A percentile compares a stretch with the other conserved stretches of the same genome.
Conservation (phyloP, 345 rosid species). For the Ailanthus altissimus region DNA sequence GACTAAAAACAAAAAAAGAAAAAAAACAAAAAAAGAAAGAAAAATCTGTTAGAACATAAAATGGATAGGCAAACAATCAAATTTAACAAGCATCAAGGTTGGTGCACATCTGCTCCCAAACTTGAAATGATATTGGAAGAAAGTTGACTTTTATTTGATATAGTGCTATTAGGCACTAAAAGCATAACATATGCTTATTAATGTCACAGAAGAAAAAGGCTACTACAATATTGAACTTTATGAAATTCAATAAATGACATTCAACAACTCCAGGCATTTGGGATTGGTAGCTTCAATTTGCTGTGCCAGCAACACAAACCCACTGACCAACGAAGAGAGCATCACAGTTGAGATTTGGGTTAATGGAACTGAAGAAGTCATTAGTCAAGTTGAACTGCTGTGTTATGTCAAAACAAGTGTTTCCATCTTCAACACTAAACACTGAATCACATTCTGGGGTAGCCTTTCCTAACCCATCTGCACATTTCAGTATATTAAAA, state of each 20-base stretch:
- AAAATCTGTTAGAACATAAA: too few species aligned
- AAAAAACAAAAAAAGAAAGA: too few species aligned
- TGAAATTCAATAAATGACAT: neutral
- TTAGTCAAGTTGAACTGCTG: slow-evolving; percentile 1
- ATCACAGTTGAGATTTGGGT: slow-evolving; percentile 40
- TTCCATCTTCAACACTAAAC: slow-evolving; percentile 10
- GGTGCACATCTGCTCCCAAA: too few species aligned
- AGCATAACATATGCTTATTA: too few species aligned
- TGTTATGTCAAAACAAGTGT: slow-evolving; percentile 13
- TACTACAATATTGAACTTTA: too few species aligned
- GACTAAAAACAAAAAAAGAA: too few species aligned
- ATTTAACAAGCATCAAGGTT: too few species aligned
- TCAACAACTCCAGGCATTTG: neutral
- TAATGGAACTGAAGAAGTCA: slow-evolving; percentile 9
- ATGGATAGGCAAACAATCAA: too few species aligned
- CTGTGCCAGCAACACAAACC: slow-evolving; percentile 35
- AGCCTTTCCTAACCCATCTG: neutral
- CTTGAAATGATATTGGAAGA: too few species aligned
- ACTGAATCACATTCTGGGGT: slow-evolving; percentile 18
- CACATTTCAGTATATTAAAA: neutral
- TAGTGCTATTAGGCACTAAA: too few species aligned
- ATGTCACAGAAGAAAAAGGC: too few species aligned
- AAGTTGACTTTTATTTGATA: too few species aligned
- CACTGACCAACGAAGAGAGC: slow-evolving; percentile 39
- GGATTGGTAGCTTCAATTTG: neutral